phyloP scores from a whole-genome alignment of 495 filamentous ascomycete species.

The Xylaria cubensis region DNA sequence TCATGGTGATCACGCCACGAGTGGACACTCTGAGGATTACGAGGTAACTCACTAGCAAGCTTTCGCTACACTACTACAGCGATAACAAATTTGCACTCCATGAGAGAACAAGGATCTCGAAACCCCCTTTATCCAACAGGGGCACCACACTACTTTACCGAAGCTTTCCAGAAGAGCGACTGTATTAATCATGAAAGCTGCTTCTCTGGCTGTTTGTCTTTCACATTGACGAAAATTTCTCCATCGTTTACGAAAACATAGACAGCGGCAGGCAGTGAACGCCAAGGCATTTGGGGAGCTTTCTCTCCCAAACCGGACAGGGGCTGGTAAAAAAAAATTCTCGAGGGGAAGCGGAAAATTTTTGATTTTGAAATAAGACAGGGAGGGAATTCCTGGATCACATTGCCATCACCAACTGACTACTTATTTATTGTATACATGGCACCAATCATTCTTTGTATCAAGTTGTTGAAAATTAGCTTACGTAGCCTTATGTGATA shows the following conservation, averaged over 20 bases:
- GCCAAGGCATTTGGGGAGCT: neutral
- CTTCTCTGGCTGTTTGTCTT: neutral
- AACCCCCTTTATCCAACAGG: neutral
- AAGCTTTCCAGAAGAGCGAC: slow-evolving; percentile 15
- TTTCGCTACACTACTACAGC: neutral
- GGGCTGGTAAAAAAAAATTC: neutral
- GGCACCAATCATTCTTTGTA: slow-evolving; percentile 20
- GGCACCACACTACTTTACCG: neutral
- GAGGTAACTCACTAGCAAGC: neutral
- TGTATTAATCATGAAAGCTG: slow-evolving; percentile 15
- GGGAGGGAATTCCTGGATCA: neutral
- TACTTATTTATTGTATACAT: slow-evolving; percentile 6
- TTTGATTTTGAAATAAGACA: neutral
- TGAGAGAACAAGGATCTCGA: neutral
- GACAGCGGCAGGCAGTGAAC: neutral
- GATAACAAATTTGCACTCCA: neutral
- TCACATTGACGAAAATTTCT: slow-evolving; percentile 2
- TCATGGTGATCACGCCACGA: neutral
- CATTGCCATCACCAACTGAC: slow-evolving; percentile 9
- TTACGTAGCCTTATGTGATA: slow-evolving; percentile 1
- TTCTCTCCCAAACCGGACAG: slow-evolving; percentile 10
- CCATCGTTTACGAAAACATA: slow-evolving; percentile 11
- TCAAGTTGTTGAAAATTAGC: neutral
- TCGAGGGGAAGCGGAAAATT: neutral
- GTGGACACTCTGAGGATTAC: neutral